Evolutionary conservation across 1,139 yeast genomes (phyloP).

Genomic region (Debaryomyces coudertii): DNA sequence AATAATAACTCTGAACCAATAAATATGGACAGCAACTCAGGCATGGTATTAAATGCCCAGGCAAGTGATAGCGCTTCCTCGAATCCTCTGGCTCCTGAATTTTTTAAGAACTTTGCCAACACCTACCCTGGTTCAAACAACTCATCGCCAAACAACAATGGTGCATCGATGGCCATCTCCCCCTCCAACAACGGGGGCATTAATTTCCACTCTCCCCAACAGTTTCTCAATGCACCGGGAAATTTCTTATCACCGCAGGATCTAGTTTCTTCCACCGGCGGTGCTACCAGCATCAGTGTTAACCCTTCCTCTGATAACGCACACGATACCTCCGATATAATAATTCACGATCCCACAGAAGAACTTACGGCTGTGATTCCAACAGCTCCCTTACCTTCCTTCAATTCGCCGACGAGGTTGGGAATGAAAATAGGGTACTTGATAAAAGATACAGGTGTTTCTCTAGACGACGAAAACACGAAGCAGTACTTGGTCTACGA

Average conservation of each 20-base stretch:
- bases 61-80: not conserved
- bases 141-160: slow-evolving; percentile 27
- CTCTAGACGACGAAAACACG: slow-evolving; percentile 14
- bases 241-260: slow-evolving; percentile 42
- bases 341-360: slow-evolving; percentile 52
- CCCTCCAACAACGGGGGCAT: slow-evolving; percentile 33
- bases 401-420: slow-evolving; percentile 70
- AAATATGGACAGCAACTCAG: slow-evolving; percentile 17
- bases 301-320: not conserved
- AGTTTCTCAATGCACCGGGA: slow-evolving; percentile 39
- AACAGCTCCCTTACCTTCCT: slow-evolving; percentile 61
- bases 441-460: slow-evolving; percentile 33
- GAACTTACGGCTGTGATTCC: slow-evolving; percentile 69
- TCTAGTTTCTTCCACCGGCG: slow-evolving; percentile 15
- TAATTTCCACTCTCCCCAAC: slow-evolving; percentile 44
- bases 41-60: slow-evolving; percentile 10
- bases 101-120: slow-evolving; percentile 10
- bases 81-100: slow-evolving; percentile 10
- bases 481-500: slow-evolving; percentile 48
- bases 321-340: slow-evolving; percentile 28
- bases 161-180: slow-evolving; percentile 37
- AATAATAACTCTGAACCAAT: slow-evolving; percentile 5
- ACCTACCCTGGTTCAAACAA: slow-evolving; percentile 25
- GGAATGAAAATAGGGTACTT: slow-evolving; percentile 76
- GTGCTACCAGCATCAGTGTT: not conserved